Percentiles rank a stretch among this genome's conserved stretches.
Conservation (phyloP, 331 rosid species). For the Rhamnella rubrinervis region DNA sequence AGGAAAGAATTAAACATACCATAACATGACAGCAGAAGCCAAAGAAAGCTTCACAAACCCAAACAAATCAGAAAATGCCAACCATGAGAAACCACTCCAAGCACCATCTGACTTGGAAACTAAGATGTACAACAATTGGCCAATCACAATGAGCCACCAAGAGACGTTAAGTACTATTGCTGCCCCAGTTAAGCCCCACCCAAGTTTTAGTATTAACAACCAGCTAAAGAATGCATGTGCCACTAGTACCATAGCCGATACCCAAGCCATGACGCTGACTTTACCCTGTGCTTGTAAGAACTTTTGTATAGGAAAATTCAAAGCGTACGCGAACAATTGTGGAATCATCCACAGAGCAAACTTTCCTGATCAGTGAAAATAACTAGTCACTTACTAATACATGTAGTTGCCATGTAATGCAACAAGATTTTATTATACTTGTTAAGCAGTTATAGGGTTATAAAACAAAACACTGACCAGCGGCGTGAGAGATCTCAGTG, state of each 20-base stretch:
- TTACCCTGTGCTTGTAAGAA: slow-evolving; percentile 82
- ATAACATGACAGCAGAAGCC: slow-evolving; percentile 81
- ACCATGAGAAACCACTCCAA: slow-evolving; percentile 78
- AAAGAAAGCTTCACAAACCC: slow-evolving; percentile 71
- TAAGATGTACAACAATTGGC: slow-evolving; percentile 50
- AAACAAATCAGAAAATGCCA: slow-evolving; percentile 63
- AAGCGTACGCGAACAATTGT: slow-evolving; percentile 69
- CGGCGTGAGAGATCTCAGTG: slow-evolving; percentile 49
- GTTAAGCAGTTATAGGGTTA: too few relatives aligned
- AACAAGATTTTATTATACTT: too few relatives aligned
- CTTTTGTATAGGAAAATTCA: slow-evolving; percentile 74
- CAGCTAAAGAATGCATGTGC: slow-evolving; percentile 54
- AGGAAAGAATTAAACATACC: slow-evolving; percentile 36
- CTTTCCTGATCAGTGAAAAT: slow-evolving; percentile 36
- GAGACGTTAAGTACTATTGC: slow-evolving; percentile 65
- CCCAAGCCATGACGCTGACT: slow-evolving; percentile 56
- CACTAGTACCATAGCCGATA: slow-evolving; percentile 47
- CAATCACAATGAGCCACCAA: slow-evolving; percentile 65
- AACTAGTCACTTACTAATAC: too few relatives aligned
- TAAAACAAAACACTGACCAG: slow-evolving; percentile 40
- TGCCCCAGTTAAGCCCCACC: slow-evolving; percentile 72
- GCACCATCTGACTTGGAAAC: slow-evolving; percentile 78
- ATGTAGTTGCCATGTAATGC: too few relatives aligned
- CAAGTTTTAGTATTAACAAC: slow-evolving; percentile 58
- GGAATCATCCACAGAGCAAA: slow-evolving; percentile 79